These are phyloP conservation scores for Aspergillus taichungensis DNA, from an alignment of 495 filamentous ascomycete species.

Conservation along the genomic window DNA sequence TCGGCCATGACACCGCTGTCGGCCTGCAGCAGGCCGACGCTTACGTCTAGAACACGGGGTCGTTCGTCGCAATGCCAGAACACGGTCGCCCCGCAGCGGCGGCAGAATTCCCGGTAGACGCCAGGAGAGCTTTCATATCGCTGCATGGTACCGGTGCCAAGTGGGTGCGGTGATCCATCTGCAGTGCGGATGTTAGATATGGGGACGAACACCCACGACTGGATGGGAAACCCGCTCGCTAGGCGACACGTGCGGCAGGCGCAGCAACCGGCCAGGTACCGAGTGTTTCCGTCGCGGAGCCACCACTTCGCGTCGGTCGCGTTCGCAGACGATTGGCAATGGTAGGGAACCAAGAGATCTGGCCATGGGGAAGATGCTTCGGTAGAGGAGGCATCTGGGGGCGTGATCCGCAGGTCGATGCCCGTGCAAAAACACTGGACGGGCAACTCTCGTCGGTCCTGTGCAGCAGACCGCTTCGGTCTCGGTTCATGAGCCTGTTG, in stretches of 20 bases:
- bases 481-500: not conserved
- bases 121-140: conserved; percentile 45
- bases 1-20: conserved; percentile 46
- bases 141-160: conserved; percentile 38
- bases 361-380: conserved; percentile 40
- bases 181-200: conserved; percentile 47
- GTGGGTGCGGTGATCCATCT: conserved; percentile 30
- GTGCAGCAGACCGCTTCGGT: conserved; percentile 1
- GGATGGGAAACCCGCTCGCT: conserved; percentile 55
- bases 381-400: conserved; percentile 31
- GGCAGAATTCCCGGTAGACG: conserved; percentile 56
- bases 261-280: conserved; percentile 58
- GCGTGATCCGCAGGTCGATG: conserved; percentile 35
- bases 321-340: conserved; percentile 29
- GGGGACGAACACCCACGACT: conserved; percentile 61
- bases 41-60: conserved; percentile 55
- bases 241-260: conserved; percentile 55
- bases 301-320: conserved; percentile 45
- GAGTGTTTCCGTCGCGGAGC: conserved; percentile 31
- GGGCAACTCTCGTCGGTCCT: conserved; percentile 13
- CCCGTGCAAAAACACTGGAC: conserved; percentile 36
- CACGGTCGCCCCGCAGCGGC: conserved; percentile 52
- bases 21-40: conserved; percentile 49
- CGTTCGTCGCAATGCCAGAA: conserved; percentile 55
- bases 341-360: conserved; percentile 44